Evolutionary conservation across 441 rosid genomes (phyloP).

Genomic region (Cnidoscolus chayamansa): DNA sequence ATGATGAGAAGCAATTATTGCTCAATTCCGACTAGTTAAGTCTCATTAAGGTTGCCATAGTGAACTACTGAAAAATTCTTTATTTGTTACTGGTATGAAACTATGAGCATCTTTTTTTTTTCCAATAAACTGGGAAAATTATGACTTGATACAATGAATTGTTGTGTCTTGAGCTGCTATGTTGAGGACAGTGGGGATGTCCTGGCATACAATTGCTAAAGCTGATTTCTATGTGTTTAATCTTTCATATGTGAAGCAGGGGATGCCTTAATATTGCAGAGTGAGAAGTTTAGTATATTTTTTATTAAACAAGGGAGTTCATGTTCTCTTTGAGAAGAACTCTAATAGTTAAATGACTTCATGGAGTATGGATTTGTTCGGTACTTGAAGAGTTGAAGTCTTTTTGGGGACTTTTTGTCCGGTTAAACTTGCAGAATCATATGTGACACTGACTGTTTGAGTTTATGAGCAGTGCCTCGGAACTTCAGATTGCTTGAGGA

Average conservation of each 20-base stretch:
- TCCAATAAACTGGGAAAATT: too few relatives aligned
- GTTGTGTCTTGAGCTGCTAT: too few relatives aligned
- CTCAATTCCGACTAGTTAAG: background rate
- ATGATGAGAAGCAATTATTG: background rate
- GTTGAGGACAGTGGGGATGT: too few relatives aligned
- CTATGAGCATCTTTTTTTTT: too few relatives aligned
- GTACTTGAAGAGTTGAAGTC: constrained; percentile 5
- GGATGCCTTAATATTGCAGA: background rate
- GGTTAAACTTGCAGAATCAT: constrained; percentile 1
- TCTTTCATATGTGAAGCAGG: too few relatives aligned
- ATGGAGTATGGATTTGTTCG: constrained; percentile 12
- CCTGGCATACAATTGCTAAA: too few relatives aligned
- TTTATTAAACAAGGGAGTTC: background rate
- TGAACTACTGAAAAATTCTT: background rate
- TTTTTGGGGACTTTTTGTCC: constrained; percentile 1
- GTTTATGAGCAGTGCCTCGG: constrained; percentile 66
- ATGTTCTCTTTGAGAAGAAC: background rate
- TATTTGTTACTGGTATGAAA: background rate
- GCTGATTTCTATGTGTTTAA: too few relatives aligned
- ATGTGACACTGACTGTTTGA: constrained; percentile 5
- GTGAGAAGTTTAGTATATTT: background rate
- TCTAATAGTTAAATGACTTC: background rate
- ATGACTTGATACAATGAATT: too few relatives aligned
- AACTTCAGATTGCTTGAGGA: constrained; percentile 92
- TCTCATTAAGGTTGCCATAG: background rate